A percentile compares a stretch with the other conserved stretches of the same genome.
Conservation (phyloP, 768 basidiomycete genomes). For the Phylloporus arenicola region DNA sequence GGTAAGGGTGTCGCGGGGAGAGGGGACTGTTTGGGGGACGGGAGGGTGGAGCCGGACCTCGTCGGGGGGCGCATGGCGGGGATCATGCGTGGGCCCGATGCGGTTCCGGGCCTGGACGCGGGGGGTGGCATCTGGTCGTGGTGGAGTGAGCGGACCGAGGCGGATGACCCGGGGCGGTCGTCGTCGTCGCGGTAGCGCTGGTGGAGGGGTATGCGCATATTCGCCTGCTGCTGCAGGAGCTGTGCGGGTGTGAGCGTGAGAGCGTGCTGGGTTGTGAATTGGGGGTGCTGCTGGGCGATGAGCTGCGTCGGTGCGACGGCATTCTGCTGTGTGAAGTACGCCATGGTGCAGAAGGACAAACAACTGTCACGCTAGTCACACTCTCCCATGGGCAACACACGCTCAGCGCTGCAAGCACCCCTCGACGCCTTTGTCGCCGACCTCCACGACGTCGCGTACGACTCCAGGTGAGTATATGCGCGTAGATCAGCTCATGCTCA, state of each 20-base stretch:
- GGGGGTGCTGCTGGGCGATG: conserved; percentile 8
- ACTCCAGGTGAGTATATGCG: conserved; percentile 64
- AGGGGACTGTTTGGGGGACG: conserved; percentile 26
- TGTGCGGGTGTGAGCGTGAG: conserved; percentile 35
- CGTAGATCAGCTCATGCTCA: background rate
- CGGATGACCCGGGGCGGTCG: conserved; percentile 27
- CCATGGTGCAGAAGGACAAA: background rate
- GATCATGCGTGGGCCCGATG: conserved; percentile 24
- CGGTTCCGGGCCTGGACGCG: conserved; percentile 24
- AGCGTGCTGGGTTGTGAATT: background rate
- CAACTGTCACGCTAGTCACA: conserved; percentile 19
- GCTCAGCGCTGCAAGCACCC: conserved; percentile 67
- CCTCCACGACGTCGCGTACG: conserved; percentile 82
- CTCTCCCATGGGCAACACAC: conserved; percentile 69
- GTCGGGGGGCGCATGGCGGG: conserved; percentile 25
- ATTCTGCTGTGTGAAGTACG: background rate
- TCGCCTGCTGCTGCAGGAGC: conserved; percentile 32
- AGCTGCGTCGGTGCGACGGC: conserved; percentile 21
- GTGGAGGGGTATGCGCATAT: conserved; percentile 16
- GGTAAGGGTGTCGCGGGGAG: conserved; percentile 22
- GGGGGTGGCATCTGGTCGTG: conserved; percentile 24
- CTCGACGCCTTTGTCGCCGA: conserved; percentile 90
- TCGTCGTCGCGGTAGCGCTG: conserved; percentile 18
- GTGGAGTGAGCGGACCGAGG: conserved; percentile 27
- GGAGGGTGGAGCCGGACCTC: conserved; percentile 26